Evolutionary conservation across 1,284 basidiomycete genomes (phyloP), one percentile per base, ranked within the genome.

Genomic region (Rhodotorula mucilaginosa): DNA sequence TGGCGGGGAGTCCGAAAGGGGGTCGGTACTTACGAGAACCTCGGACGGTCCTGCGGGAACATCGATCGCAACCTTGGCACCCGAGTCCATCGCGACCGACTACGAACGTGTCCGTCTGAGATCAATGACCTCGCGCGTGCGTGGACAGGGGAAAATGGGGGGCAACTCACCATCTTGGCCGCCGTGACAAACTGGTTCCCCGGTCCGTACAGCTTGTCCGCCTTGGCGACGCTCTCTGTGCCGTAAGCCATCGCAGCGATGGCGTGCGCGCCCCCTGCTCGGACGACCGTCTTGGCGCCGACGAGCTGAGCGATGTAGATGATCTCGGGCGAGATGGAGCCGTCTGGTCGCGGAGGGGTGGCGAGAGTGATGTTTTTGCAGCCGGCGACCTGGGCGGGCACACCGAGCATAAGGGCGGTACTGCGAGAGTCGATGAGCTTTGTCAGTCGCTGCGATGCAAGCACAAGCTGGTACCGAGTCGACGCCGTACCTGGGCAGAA

Each of bases 181-280:
- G 97, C 97, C 0, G 96, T 99, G 39, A 99, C 97, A 90, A 96
- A 99, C 81, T 99, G 97, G 81, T 99, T 99, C 34, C 97, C 97
- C 5, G 97, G 97, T 26, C 97, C 97, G 79, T 97, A 97, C 77
- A 99, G 96, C 83, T 97, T 99, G 85, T 99, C 97, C 23, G 99
- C 97, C 83, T 99, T 99, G n/a, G 94, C 93, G 13, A 96, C 93
- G 4, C 89, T 90, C 80, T 90, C 85, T 7, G 97, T 99, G 21
- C 97, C 97, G 81, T 98, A 99, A 1, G 97, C 97, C 83, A 99
- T 86, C 0, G 94, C 96, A 21, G 93, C 93, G n/a, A 99, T 88
- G 2, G 97, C 97, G 81, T 99, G 97, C 5, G 92, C 97, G 48
- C 97, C 97, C 60, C 97, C 97, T 8, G 94, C 94, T 81, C 91